Evolutionary conservation across 129 eudicot species (phyloP).

Genomic region (Dittrichia graveolens): DNA sequence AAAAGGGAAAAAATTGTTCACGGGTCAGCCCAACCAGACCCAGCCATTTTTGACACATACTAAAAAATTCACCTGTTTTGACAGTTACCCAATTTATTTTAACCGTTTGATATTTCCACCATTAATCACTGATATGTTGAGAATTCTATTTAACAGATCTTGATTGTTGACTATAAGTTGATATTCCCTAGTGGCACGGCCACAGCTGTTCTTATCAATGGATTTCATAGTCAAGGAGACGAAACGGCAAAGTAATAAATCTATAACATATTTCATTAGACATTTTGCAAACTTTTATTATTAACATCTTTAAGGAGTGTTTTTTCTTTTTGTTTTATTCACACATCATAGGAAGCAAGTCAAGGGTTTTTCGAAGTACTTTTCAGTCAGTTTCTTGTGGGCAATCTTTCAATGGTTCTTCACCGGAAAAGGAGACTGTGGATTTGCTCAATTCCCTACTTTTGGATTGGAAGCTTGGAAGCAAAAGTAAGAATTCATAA

Average conservation of each 20-base stretch:
- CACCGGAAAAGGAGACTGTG: conserved; percentile 60
- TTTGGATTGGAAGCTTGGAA: conserved; percentile 60
- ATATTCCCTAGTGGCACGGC: conserved; percentile 90
- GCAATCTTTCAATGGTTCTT: conserved; percentile 93
- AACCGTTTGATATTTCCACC: neutral
- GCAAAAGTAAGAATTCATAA: conserved; percentile 29
- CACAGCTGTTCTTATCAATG: conserved; percentile 93
- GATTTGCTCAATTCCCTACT: conserved; percentile 66
- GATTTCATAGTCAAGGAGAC: conserved; percentile 74
- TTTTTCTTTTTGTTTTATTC: neutral
- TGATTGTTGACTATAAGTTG: conserved; percentile 79
- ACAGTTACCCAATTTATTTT: neutral
- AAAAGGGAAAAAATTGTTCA: neutral
- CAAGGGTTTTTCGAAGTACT: conserved; percentile 62
- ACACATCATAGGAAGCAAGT: conserved; percentile 68
- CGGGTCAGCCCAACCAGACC: conserved; percentile 3
- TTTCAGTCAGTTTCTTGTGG: conserved; percentile 78
- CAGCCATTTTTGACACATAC: neutral
- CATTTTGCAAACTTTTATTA: neutral
- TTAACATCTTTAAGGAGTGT: conserved; percentile 2
- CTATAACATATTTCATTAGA: conserved; percentile 14
- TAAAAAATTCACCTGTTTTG: neutral
- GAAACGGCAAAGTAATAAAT: conserved; percentile 56
- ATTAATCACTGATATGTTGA: neutral
- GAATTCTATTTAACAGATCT: conserved; percentile 52